A percentile compares a stretch with the other conserved stretches of the same genome.
Evolutionary conservation across 2,329 filamentous ascomycete genomes (phyloP).

Genomic region (Myriosclerotinia scirpicola): DNA sequence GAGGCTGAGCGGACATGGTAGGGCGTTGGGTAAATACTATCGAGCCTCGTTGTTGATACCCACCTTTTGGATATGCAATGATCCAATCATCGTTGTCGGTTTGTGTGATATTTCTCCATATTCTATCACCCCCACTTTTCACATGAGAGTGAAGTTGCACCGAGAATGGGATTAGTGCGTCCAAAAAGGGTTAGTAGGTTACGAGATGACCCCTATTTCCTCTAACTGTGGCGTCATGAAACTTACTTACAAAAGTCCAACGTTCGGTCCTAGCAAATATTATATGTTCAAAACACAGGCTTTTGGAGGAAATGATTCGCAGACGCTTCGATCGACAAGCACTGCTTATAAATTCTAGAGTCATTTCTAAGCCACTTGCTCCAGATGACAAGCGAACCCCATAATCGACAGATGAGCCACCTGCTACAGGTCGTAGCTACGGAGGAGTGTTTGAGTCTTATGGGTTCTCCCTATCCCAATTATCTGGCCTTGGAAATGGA

Average conservation of each 20-base stretch:
- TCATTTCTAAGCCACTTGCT: no score
- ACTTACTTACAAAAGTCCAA: background rate
- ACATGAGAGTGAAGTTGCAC: background rate
- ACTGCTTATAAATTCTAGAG: no score
- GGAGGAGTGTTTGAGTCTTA: background rate
- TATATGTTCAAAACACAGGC: no score
- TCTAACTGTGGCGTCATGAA: background rate
- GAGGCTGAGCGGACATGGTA: background rate
- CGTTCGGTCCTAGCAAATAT: no score
- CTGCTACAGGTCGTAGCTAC: background rate
- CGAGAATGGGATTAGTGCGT: background rate
- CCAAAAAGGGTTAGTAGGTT: background rate
- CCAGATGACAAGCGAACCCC: background rate
- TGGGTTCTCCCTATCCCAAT: background rate
- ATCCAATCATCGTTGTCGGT: background rate
- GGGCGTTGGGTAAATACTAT: background rate
- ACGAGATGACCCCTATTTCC: background rate
- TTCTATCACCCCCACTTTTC: background rate
- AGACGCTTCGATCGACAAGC: background rate
- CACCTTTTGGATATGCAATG: background rate
- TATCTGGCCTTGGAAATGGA: background rate
- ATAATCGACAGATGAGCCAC: background rate
- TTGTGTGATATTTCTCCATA: background rate
- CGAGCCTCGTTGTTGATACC: constrained; percentile 1
- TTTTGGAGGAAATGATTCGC: background rate